Percentiles rank a stretch among this genome's conserved stretches.
These are phyloP conservation scores for Pisolithus tinctorius DNA, from an alignment of 768 basidiomycete species.

Conservation along the genomic window DNA sequence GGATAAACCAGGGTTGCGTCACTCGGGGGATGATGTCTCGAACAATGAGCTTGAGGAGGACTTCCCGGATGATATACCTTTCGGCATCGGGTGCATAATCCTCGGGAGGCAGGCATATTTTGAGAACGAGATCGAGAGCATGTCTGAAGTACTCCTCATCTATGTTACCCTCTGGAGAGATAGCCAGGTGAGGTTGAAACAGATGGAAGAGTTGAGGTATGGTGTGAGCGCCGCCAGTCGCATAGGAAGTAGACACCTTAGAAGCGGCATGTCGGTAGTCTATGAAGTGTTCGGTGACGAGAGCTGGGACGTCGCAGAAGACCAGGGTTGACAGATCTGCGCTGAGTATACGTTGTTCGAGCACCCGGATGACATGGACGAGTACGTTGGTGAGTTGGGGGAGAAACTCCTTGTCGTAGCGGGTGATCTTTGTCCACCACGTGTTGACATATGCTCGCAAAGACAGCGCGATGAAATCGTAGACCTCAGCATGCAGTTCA, in stretches of 20 bases:
- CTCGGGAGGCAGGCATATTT: constrained; percentile 62
- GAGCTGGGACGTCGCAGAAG: constrained; percentile 52
- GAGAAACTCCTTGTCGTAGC: constrained; percentile 78
- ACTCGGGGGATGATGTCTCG: constrained; percentile 61
- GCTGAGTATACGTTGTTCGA: constrained; percentile 51
- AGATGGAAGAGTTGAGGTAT: constrained; percentile 70
- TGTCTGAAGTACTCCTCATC: constrained; percentile 78
- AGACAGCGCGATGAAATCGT: constrained; percentile 74
- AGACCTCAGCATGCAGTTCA: constrained; percentile 50
- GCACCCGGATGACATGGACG: constrained; percentile 45
- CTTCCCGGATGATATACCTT: constrained; percentile 78
- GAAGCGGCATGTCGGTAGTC: constrained; percentile 68
- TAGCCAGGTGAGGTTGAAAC: constrained; percentile 79
- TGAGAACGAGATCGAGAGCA: constrained; percentile 70
- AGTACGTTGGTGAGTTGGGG: constrained; percentile 62
- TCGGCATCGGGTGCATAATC: constrained; percentile 71
- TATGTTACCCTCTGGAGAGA: constrained; percentile 56
- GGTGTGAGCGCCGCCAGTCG: constrained; percentile 54
- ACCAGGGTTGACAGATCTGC: constrained; percentile 57
- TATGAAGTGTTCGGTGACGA: constrained; percentile 68
- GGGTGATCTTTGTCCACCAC: constrained; percentile 82
- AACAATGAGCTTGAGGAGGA: constrained; percentile 72
- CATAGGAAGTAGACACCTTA: constrained; percentile 66
- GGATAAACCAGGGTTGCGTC: constrained; percentile 88
- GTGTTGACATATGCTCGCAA: constrained; percentile 73